phyloP scores from a whole-genome alignment of 768 basidiomycete genomes.

The Wakefieldia striispora region DNA sequence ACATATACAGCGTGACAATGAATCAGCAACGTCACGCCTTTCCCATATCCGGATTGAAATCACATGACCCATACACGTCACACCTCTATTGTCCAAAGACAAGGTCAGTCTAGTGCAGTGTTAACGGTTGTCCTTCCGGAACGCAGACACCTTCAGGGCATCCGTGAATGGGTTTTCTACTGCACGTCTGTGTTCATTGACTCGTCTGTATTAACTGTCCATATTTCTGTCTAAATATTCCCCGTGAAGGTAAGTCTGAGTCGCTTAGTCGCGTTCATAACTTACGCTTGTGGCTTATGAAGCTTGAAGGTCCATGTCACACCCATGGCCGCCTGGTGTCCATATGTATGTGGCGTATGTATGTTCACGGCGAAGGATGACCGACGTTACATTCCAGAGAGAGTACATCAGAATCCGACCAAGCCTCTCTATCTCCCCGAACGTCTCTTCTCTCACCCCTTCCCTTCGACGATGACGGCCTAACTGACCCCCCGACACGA shows the following conservation, averaged over 20 bases:
- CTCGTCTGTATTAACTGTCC: neutral
- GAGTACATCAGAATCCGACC: slow-evolving; percentile 26
- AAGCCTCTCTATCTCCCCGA: slow-evolving; percentile 28
- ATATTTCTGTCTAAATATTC: neutral
- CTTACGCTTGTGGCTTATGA: slow-evolving; percentile 6
- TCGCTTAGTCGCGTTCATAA: neutral
- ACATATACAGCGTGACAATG: slow-evolving; percentile 37
- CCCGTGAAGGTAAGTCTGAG: slow-evolving; percentile 4
- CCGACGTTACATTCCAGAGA: slow-evolving; percentile 10
- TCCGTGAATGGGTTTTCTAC: slow-evolving; percentile 10
- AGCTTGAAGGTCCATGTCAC: slow-evolving; percentile 25
- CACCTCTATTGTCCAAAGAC: slow-evolving; percentile 16
- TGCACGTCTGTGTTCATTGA: neutral
- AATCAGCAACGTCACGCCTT: slow-evolving; percentile 17
- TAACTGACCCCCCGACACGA: slow-evolving; percentile 2
- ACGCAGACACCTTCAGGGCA: slow-evolving; percentile 1
- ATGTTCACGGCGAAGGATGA: neutral
- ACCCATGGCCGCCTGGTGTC: slow-evolving; percentile 19
- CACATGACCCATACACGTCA: slow-evolving; percentile 26
- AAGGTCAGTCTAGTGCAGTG: no score
- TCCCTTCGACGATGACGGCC: slow-evolving; percentile 11
- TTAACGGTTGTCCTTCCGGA: slow-evolving; percentile 1
- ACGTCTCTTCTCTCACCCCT: slow-evolving; percentile 28
- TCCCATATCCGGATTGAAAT: neutral
- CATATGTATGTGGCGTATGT: slow-evolving; percentile 19